A percentile compares a stretch with the other conserved stretches of the same genome.
phyloP scores from a whole-genome alignment of 2,329 filamentous ascomycete species.

The Ophidiomyces ophidiicola region DNA sequence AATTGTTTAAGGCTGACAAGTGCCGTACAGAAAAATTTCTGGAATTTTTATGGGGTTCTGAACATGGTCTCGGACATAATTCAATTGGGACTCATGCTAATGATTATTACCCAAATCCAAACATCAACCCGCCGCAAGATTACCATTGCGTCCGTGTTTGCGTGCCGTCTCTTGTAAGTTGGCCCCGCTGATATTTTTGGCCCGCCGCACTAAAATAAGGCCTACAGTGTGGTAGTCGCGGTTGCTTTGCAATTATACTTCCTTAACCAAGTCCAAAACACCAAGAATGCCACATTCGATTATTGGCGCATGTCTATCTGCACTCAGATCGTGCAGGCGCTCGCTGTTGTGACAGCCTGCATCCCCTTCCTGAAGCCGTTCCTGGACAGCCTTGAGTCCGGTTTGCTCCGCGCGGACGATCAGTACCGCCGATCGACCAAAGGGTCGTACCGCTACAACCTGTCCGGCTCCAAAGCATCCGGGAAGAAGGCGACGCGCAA shows the following conservation, averaged over 20 bases:
- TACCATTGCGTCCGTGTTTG: slow-evolving; percentile 12
- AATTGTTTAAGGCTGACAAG: neutral
- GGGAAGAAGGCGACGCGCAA: neutral
- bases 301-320: slow-evolving; percentile 22
- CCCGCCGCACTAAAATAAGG: neutral
- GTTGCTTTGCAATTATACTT: slow-evolving; percentile 12
- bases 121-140: slow-evolving; percentile 11
- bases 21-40: slow-evolving; percentile 9
- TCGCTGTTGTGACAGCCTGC: slow-evolving; percentile 21
- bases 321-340: slow-evolving; percentile 19
- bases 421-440: slow-evolving; percentile 11
- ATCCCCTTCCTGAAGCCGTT: slow-evolving; percentile 23
- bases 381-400: slow-evolving; percentile 22
- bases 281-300: slow-evolving; percentile 19
- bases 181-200: neutral
- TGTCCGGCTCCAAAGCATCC: slow-evolving; percentile 4
- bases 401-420: slow-evolving; percentile 19
- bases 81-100: slow-evolving; percentile 10
- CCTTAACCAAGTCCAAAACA: slow-evolving; percentile 11
- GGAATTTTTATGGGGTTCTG: slow-evolving; percentile 12
- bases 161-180: slow-evolving; percentile 10
- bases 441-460: slow-evolving; percentile 10
- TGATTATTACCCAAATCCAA: slow-evolving; percentile 11
- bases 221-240: slow-evolving; percentile 11
- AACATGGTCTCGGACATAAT: slow-evolving; percentile 13